Conservation (phyloP, 2,329 filamentous ascomycete genomes). For the Fusarium aywerte region DNA sequence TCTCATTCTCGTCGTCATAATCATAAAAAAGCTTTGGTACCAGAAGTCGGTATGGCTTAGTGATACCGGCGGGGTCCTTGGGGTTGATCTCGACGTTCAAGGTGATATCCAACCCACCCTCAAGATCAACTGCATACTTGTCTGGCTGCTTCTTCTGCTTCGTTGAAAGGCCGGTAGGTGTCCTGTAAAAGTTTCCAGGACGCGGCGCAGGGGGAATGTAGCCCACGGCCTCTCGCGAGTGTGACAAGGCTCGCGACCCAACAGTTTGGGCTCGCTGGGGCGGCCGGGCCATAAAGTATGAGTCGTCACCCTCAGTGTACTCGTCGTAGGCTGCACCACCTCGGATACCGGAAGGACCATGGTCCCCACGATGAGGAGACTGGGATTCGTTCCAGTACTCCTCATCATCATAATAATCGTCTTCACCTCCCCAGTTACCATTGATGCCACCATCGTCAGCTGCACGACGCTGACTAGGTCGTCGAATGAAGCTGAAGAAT, state of each 20-base stretch:
- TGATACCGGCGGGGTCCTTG: conserved; percentile 87
- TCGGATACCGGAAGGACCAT: conserved; percentile 49
- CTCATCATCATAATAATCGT: conserved; percentile 47
- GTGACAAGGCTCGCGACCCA: conserved; percentile 46
- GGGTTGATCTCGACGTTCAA: conserved; percentile 90
- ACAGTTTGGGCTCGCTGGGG: conserved; percentile 48
- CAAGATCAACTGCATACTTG: conserved; percentile 74
- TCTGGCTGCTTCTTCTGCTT: conserved; percentile 69
- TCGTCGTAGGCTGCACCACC: conserved; percentile 60
- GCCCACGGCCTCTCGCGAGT: conserved; percentile 42
- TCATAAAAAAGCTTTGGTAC: conserved; percentile 80
- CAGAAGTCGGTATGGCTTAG: conserved; percentile 85
- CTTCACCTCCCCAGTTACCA: conserved; percentile 61
- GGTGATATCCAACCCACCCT: conserved; percentile 85
- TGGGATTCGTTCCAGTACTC: conserved; percentile 41
- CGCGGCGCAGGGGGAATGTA: conserved; percentile 41
- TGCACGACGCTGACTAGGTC: conserved; percentile 53
- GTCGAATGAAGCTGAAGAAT: conserved; percentile 56
- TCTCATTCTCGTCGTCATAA: conserved; percentile 57
- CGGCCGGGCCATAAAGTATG: conserved; percentile 62
- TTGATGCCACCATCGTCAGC: conserved; percentile 66
- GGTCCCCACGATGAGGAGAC: conserved; percentile 35
- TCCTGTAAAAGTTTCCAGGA: conserved; percentile 68
- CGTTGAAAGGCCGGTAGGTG: conserved; percentile 73
- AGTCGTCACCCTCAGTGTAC: conserved; percentile 66